These are phyloP conservation scores for Bombardia bombarda DNA, from an alignment of 495 filamentous ascomycete species.

Conservation along the genomic window DNA sequence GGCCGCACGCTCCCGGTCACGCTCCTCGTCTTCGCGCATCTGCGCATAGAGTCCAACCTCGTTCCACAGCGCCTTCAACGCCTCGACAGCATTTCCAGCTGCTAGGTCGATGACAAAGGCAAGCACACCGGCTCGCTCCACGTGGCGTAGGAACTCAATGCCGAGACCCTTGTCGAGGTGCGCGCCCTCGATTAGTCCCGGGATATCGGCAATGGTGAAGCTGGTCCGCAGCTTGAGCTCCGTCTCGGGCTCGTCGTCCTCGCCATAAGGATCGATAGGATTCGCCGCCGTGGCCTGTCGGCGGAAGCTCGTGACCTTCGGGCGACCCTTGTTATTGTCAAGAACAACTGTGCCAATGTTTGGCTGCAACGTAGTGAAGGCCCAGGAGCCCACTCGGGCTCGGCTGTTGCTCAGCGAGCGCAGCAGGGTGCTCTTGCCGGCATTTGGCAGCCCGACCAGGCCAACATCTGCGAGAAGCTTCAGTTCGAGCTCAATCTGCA, in stretches of 20 bases:
- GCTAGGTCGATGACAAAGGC: conserved; percentile 90
- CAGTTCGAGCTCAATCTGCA: conserved; percentile 82
- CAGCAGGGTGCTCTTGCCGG: conserved; percentile 89
- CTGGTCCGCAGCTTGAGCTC: conserved; percentile 50
- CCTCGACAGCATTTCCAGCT: conserved; percentile 66
- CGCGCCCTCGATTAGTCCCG: conserved; percentile 81
- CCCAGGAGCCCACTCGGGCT: conserved; percentile 88
- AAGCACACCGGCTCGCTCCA: conserved; percentile 85
- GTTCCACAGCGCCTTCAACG: conserved; percentile 74
- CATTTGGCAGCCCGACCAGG: conserved; percentile 89
- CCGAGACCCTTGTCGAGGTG: conserved; percentile 90
- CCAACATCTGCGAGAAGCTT: conserved; percentile 94
- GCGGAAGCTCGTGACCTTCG: conserved; percentile 23
- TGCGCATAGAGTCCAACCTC: conserved; percentile 84
- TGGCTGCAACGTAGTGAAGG: conserved; percentile 89
- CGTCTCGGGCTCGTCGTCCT: conserved; percentile 17
- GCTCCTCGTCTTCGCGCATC: conserved; percentile 54
- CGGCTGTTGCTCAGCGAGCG: conserved; percentile 78
- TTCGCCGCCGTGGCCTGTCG: conserved; percentile 2
- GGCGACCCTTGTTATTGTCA: conserved; percentile 68
- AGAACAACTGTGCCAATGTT: conserved; percentile 93
- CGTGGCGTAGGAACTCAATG: conserved; percentile 84
- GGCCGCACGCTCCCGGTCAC: conserved; percentile 39
- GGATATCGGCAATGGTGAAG: conserved; percentile 94
- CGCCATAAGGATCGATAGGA: conserved; percentile 43